These are phyloP conservation scores for Astrothelium subdiscretum DNA, from an alignment of 495 filamentous ascomycete genomes.

Conservation along the genomic window DNA sequence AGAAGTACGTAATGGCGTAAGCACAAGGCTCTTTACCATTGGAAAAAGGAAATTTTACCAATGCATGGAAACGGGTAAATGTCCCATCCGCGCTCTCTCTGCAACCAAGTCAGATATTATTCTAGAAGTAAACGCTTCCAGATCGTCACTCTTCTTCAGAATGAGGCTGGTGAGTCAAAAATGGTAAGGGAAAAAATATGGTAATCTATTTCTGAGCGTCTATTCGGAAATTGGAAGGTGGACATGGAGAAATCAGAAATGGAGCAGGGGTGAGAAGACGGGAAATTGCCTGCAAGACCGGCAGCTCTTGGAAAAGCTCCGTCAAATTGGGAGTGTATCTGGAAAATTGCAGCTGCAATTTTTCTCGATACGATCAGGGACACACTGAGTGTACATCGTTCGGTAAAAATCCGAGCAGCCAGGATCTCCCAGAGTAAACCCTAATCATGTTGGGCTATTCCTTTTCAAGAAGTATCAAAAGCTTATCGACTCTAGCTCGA, in stretches of 20 bases:
- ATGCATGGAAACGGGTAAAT: slow-evolving; percentile 17
- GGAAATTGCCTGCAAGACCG: not conserved
- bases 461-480: not conserved
- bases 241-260: not conserved
- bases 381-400: too few species aligned
- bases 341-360: too few species aligned
- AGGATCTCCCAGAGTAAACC: not conserved
- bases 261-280: not conserved
- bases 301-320: too few species aligned
- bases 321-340: too few species aligned
- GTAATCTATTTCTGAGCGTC: not conserved
- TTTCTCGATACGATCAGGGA: too few species aligned
- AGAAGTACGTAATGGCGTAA: not conserved
- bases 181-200: not conserved
- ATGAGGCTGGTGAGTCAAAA: too few species aligned
- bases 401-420: too few species aligned
- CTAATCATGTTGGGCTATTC: too few species aligned
- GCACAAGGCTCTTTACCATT: not conserved
- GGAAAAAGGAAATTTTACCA: not conserved
- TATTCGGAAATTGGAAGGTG: not conserved
- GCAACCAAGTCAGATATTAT: not conserved
- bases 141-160: too few species aligned
- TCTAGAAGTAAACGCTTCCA: too few species aligned
- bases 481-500: not conserved
- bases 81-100: slow-evolving; percentile 2